Base-by-base conservation (phyloP, 108 stramenopile genomes). In the Bacterosira constricta region DNA sequence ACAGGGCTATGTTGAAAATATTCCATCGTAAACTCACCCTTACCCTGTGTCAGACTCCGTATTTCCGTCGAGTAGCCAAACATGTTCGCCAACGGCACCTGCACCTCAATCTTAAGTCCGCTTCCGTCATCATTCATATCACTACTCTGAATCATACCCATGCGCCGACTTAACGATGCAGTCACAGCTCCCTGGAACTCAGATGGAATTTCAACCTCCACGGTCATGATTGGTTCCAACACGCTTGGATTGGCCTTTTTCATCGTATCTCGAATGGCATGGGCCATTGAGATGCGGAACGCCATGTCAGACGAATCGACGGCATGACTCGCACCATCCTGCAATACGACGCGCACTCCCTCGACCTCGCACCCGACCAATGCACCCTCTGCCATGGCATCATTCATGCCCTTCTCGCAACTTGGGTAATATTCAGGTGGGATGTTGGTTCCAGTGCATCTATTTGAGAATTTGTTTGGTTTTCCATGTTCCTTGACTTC, bases 11-110 rank as follows among this genome's bases (percentile, higher is more conserved):
- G 99, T 50, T 86, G 83, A 34, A 88, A 82, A 87, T 98, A 99
- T 71, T 99, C 99, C 99, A 99, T 99, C 7, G 95, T 90, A 73
- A 99, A 98, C 71, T 98, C 99, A 32, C 98, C 98, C 77, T 98
- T 99, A 21, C 97, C 99, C 80, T 99, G 99, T 26, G 99, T 99
- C 34, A 86, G 63, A 63, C 89, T 91, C 23, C 99, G 86, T 34
- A 99, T 54, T 46, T 98, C 99, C 15, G 99, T 99, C 5, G 93
- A 94, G 70, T 96, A 97, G 1, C 98, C 98, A 80, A 98, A 98
- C 96, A 98, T 96, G 56, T 95, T 91, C 13, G 91, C 88, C 11
- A 98, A 75, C 1, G 97, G 97, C 30, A 98, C 95, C 58, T 98
- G 96, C 13, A 95, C 95, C 23, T 90, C 65, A 66, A 99, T 73